Conservation (phyloP, 2,329 filamentous ascomycete genomes). For the Lecanicillium sp. region DNA sequence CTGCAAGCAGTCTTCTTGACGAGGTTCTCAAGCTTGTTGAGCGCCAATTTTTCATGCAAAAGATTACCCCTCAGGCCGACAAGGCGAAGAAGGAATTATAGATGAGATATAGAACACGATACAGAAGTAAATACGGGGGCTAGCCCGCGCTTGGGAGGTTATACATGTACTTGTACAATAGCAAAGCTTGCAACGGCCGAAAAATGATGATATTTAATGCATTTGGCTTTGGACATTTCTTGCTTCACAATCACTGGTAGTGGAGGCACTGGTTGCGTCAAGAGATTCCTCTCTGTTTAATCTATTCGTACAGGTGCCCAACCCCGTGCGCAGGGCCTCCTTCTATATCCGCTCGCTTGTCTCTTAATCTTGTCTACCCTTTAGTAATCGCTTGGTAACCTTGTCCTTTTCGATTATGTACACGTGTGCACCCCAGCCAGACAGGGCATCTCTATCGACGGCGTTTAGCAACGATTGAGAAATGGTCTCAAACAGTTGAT, state of each 20-base stretch:
- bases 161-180: slow-evolving; percentile 8
- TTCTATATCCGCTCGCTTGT: slow-evolving; percentile 1
- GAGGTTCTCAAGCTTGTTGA: slow-evolving; percentile 76
- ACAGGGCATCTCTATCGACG: slow-evolving; percentile 91
- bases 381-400: slow-evolving; percentile 97
- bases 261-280: too few relatives aligned
- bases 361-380: slow-evolving; percentile 87
- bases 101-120: slow-evolving; percentile 13
- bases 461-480: slow-evolving; percentile 93
- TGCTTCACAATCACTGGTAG: too few relatives aligned
- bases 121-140: slow-evolving; percentile 1
- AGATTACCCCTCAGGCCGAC: slow-evolving; percentile 26
- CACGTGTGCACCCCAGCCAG: slow-evolving; percentile 96
- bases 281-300: slow-evolving; percentile 5
- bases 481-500: slow-evolving; percentile 96
- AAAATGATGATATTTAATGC: too few relatives aligned
- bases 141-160: slow-evolving; percentile 8
- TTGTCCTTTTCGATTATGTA: slow-evolving; percentile 99
- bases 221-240: too few relatives aligned
- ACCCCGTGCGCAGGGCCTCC: background rate
- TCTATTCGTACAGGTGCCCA: slow-evolving; percentile 8
- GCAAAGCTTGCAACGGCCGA: background rate
- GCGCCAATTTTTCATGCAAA: slow-evolving; percentile 54
- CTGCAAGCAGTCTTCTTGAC: slow-evolving; percentile 58
- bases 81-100: slow-evolving; percentile 48